Evolutionary conservation across 805 yeast species (phyloP), one percentile per base, ranked within the genome.

Genomic region (Sugiyamaella boreocaroliniensis): DNA sequence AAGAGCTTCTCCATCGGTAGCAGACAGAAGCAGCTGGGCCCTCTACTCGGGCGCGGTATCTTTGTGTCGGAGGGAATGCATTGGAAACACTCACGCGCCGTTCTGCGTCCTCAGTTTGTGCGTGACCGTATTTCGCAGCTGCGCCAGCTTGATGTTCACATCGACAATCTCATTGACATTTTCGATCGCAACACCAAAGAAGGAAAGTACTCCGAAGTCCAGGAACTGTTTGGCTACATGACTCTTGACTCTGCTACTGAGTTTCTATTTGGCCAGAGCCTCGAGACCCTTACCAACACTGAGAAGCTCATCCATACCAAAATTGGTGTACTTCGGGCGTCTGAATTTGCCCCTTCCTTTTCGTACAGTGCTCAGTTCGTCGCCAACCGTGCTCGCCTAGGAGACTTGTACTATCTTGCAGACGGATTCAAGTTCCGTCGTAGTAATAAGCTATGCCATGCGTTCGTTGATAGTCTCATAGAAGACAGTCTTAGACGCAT

Each of bases 401-500:
- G 61, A 20, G 45, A 45, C 19, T 44, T 63, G 37, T 60, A 58
- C 50, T 55, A 53, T 50, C 45, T 59, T 15, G 50, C 56, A 40
- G 50, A 40, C n/a, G 16, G 37, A 5, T 19, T 14, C 15, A 37
- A 40, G 48, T 75, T 74, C 57, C 62, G 68, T 49, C 62, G 63
- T 8, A 54, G 68, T 20, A 68, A 62, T 34, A 56, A 52, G 14
- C 46, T 56, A 14, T 71, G 71, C 37, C 68, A 68, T 49, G 58
- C 55, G 18, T 66, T 66, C 63, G 71, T 73, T 22, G 70, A 74
- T 55, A 64, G 59, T 51, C 75, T 71, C 55, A 79, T 75, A 19
- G 52, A 67, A 34, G 58, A 59, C 50, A 78, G 75, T 6, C 62
- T 75, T 45, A 40, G 19, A n/a, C 22, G 47, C 6, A 46, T 42